Base-by-base conservation (phyloP, 2,329 filamentous ascomycete species). In the Tothia fuscella region DNA sequence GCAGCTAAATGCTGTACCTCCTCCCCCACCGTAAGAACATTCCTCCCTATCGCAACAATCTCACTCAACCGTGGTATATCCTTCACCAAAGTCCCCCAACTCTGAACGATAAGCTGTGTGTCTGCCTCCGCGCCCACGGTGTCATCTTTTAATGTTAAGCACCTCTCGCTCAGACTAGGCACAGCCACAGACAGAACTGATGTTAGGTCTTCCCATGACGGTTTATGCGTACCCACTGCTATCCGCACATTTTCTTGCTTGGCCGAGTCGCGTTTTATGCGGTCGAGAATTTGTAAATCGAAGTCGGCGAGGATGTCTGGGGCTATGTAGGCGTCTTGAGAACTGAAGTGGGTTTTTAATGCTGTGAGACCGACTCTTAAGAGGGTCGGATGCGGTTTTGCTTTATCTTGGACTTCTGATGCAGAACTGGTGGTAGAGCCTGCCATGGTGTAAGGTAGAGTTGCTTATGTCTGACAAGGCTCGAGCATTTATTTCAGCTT, bases 41-140 rank as follows among this genome's bases (percentile, higher is more conserved):
- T 80, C 22, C 76, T 66, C 17, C 71, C 71, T 44, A 80, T 76
- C 5, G 69, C 73, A 30, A 77, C 70, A 7, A 80, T 54, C 50
- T 77, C 72, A 50, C 78, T 78, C 31, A 80, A 56, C 21, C 75
- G 63, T 52, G 79, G 74, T 42, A 80, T 67, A 49, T 80, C 76
- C 49, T 74, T 72, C 47, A 76, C 68, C 38, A 80, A 56, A 5
- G 63, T 68, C 38, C 69, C 67, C 46, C 76, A 73, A 50, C 76
- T 72, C 44, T 65, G 66, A 12, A 74, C 74, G 47, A 80, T 79
- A 17, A 37, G 12, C 30, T 33, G 16, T 7, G 35, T n/a, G n/a
- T 34, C 39, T 10, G 26, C 30, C n/a, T 21, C 7, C n/a, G 25
- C 39, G 10, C 30, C 21, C 6, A 21, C 29, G 10, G 29, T 20